These are phyloP conservation scores for Gossypium raimondii DNA, from an alignment of 345 rosid genomes.

Conservation along the genomic window DNA sequence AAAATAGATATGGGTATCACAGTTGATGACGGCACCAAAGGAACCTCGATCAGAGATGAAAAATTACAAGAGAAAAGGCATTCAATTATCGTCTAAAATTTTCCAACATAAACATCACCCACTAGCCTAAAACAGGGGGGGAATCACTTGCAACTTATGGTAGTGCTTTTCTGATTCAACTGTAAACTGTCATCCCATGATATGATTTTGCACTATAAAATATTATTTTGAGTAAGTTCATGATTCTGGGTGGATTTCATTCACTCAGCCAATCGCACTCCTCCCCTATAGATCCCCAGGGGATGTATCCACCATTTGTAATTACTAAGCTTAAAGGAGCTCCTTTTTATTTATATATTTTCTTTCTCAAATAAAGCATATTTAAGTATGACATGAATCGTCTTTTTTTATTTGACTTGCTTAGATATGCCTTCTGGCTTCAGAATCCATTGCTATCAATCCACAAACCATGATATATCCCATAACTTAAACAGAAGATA, in stretches of 20 bases:
- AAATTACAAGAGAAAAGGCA: constrained; percentile 5
- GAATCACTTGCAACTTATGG: neutral
- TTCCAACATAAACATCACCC: neutral
- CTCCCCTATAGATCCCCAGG: neutral
- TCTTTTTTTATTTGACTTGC: too few species aligned
- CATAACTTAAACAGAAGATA: too few species aligned
- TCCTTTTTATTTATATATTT: too few species aligned
- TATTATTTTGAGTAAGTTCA: neutral
- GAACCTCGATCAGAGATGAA: constrained; percentile 15
- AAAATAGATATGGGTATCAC: constrained; percentile 20
- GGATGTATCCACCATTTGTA: neutral
- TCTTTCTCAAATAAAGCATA: neutral
- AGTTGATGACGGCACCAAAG: constrained; percentile 16
- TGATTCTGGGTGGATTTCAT: neutral
- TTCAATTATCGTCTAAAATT: neutral
- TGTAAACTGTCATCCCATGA: neutral
- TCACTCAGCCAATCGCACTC: neutral
- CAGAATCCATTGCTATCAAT: too few species aligned
- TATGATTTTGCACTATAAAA: neutral
- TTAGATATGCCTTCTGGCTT: too few species aligned
- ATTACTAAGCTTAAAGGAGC: neutral
- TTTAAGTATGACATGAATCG: neutral
- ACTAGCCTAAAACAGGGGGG: neutral
- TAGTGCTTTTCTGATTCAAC: constrained; percentile 7
- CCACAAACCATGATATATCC: too few species aligned